Conservation (phyloP, 768 basidiomycete species). For the Suillus subluteus region DNA sequence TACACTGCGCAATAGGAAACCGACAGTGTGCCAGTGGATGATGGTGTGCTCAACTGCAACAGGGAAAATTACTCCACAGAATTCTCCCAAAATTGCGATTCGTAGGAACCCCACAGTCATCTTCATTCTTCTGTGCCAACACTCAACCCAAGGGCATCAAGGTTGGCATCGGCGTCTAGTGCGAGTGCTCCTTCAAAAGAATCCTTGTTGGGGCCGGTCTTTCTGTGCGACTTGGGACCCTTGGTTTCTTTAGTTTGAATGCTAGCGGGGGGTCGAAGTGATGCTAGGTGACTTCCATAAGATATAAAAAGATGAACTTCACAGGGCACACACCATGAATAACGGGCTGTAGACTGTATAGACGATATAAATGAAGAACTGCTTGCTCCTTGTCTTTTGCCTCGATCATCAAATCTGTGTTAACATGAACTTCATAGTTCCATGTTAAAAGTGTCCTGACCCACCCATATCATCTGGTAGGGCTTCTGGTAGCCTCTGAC, state of each 20-base stretch:
- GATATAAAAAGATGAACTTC: neutral
- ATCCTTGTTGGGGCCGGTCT: constrained; percentile 30
- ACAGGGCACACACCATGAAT: constrained; percentile 48
- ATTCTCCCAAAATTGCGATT: neutral
- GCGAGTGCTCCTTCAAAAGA: constrained; percentile 30
- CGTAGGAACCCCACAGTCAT: constrained; percentile 1
- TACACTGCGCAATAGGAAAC: neutral
- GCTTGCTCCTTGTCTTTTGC: constrained; percentile 95
- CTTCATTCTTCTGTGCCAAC: neutral
- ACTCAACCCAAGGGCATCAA: constrained; percentile 4
- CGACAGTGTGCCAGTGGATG: neutral
- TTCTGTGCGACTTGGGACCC: constrained; percentile 43
- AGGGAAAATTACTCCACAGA: neutral
- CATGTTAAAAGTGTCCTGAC: constrained; percentile 17
- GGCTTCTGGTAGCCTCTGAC: constrained; percentile 63
- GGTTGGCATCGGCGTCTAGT: neutral
- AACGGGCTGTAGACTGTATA: constrained; percentile 73
- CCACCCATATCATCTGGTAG: constrained; percentile 70
- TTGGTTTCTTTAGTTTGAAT: constrained; percentile 46
- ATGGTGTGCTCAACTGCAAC: no score
- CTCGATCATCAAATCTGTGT: constrained; percentile 86
- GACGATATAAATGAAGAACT: constrained; percentile 81
- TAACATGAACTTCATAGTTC: constrained; percentile 15
- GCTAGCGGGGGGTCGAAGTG: constrained; percentile 47
- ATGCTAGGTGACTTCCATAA: constrained; percentile 20